Evolutionary conservation across 129 eudicot genomes (phyloP).

Genomic region (Pittosporum tobira): DNA sequence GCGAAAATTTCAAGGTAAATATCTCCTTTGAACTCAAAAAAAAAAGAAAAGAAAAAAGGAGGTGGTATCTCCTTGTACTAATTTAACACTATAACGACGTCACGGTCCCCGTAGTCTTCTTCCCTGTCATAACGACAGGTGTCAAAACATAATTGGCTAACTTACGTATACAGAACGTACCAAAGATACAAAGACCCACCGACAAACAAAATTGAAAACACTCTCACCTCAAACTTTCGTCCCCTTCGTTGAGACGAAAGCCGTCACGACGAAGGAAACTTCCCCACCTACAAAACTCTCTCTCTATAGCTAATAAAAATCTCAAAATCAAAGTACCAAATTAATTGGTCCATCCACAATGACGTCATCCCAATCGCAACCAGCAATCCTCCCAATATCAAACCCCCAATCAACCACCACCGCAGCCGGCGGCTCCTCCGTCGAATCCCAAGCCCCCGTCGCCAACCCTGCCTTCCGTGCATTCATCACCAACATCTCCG

Average conservation of each 20-base stretch:
- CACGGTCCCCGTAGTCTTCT: too few relatives aligned
- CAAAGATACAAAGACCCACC: neutral
- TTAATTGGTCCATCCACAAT: neutral
- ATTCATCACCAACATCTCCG: constrained; percentile 36
- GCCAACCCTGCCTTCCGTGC: constrained; percentile 55
- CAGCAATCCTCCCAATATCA: constrained; percentile 42
- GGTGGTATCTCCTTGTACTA: too few relatives aligned
- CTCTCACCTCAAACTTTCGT: neutral
- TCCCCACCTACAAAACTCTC: neutral
- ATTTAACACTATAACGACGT: too few relatives aligned
- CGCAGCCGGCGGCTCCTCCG: constrained; percentile 14
- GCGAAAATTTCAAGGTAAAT: too few relatives aligned
- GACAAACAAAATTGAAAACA: neutral
- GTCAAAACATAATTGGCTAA: neutral
- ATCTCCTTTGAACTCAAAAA: too few relatives aligned
- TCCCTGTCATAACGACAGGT: too few relatives aligned
- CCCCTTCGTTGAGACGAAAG: too few relatives aligned
- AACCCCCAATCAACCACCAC: constrained; percentile 24
- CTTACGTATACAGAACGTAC: neutral
- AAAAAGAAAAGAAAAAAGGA: too few relatives aligned
- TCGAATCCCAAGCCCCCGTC: constrained; percentile 24
- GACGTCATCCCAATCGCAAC: constrained; percentile 47
- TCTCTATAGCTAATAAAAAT: neutral
- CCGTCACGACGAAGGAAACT: neutral
- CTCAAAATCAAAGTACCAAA: neutral